These are phyloP conservation scores for Cenococcum geophilum DNA, from an alignment of 495 filamentous ascomycete species.

Conservation along the genomic window DNA sequence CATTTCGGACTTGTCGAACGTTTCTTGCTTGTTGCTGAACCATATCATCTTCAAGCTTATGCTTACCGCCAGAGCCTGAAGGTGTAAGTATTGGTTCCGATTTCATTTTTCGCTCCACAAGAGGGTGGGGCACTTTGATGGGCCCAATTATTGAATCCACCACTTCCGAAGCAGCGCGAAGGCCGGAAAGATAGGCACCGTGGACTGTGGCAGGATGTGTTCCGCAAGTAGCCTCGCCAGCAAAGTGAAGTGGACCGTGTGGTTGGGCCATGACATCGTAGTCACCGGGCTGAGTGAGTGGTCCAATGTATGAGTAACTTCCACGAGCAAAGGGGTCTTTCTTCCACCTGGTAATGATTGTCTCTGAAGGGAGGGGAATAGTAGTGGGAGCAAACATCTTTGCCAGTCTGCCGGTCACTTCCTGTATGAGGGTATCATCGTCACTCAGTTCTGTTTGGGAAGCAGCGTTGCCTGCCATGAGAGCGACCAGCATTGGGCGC, in stretches of 20 bases:
- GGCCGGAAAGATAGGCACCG: conserved; percentile 88
- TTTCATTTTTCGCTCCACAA: conserved; percentile 58
- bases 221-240: conserved; percentile 90
- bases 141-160: conserved; percentile 72
- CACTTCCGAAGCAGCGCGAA: conserved; percentile 81
- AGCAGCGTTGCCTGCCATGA: conserved; percentile 97
- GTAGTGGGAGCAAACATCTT: conserved; percentile 56
- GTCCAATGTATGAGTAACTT: conserved; percentile 88
- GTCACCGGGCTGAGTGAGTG: conserved; percentile 72
- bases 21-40: conserved; percentile 1
- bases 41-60: conserved; percentile 6
- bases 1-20: conserved; percentile 24
- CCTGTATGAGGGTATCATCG: conserved; percentile 66
- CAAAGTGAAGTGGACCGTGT: conserved; percentile 87
- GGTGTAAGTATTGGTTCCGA: conserved; percentile 7
- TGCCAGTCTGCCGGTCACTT: conserved; percentile 68
- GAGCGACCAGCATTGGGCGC: conserved; percentile 75
- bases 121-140: conserved; percentile 65
- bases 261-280: conserved; percentile 88
- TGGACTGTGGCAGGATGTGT: conserved; percentile 96
- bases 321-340: conserved; percentile 82
- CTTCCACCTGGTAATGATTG: conserved; percentile 91
- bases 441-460: conserved; percentile 70
- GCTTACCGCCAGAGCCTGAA: conserved; percentile 5
- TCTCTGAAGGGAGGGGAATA: conserved; percentile 74